Percentiles rank a stretch among this genome's conserved stretches.
Evolutionary conservation across 805 yeast genomes (phyloP).

Genomic region (Sporopachydermia quercuum): DNA sequence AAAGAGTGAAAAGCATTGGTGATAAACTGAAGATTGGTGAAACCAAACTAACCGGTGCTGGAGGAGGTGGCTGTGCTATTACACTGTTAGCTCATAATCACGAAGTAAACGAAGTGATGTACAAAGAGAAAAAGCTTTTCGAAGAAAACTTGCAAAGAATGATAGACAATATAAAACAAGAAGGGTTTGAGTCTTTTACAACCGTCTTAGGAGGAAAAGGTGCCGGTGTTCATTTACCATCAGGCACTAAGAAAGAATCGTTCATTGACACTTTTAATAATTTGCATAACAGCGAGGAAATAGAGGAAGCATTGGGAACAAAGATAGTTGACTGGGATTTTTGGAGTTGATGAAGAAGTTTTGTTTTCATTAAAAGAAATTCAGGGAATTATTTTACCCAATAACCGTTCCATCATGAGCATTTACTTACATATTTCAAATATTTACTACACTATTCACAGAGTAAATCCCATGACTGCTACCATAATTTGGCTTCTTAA

Average conservation of each 20-base stretch:
- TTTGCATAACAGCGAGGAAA: slow-evolving; percentile 27
- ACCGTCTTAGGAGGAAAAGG: slow-evolving; percentile 87
- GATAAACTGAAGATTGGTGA: slow-evolving; percentile 58
- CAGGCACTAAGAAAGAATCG: slow-evolving; percentile 5
- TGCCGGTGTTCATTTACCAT: slow-evolving; percentile 35
- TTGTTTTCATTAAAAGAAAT: no score
- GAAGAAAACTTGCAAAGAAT: slow-evolving; percentile 14
- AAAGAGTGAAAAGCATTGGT: slow-evolving; percentile 50
- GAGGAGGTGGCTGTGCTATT: slow-evolving; percentile 98
- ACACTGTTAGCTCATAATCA: slow-evolving; percentile 45
- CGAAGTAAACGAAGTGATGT: slow-evolving; percentile 20
- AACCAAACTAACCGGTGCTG: slow-evolving; percentile 95
- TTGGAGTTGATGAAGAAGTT: slow-evolving; percentile 29
- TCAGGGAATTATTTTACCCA: no score
- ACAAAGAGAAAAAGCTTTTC: slow-evolving; percentile 23
- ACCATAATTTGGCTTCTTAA: no score
- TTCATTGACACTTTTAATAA: slow-evolving; percentile 19
- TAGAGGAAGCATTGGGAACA: slow-evolving; percentile 33
- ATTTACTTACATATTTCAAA: no score
- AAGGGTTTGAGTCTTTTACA: slow-evolving; percentile 60
- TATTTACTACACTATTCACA: no score
- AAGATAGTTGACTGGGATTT: slow-evolving; percentile 36
- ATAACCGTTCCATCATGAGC: no score
- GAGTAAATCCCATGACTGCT: no score
- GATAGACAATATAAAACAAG: slow-evolving; percentile 20